A percentile compares a stretch with the other conserved stretches of the same genome.
Conservation (phyloP, 768 basidiomycete species). For the Boletus rubescentipes region DNA sequence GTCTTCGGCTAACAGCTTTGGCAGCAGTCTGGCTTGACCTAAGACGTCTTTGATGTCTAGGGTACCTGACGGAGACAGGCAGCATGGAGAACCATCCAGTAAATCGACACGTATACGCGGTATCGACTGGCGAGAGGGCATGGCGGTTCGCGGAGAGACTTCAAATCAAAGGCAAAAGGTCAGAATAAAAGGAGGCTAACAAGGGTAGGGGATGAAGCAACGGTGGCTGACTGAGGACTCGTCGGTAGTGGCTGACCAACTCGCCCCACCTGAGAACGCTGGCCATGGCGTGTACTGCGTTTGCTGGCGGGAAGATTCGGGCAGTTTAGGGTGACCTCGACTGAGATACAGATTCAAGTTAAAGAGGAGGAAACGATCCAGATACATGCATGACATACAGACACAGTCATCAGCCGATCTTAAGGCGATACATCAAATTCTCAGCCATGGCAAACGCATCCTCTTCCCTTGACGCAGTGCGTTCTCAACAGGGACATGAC, state of each 20-base stretch:
- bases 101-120: constrained; percentile 25
- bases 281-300: background rate
- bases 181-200: constrained; percentile 9
- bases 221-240: constrained; percentile 19
- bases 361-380: constrained; percentile 8
- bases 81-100: constrained; percentile 11
- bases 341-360: constrained; percentile 11
- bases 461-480: constrained; percentile 28
- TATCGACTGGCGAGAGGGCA: constrained; percentile 16
- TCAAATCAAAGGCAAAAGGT: constrained; percentile 5
- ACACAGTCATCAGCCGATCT: constrained; percentile 5
- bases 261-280: background rate
- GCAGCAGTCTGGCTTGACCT: constrained; percentile 8
- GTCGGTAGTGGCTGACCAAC: constrained; percentile 23
- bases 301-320: background rate
- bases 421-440: constrained; percentile 23
- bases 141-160: constrained; percentile 10
- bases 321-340: background rate
- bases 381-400: constrained; percentile 26
- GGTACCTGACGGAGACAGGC: constrained; percentile 23
- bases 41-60: constrained; percentile 28
- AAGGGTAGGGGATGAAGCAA: background rate
- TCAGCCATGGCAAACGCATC: constrained; percentile 32
- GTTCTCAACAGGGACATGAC: constrained; percentile 22
- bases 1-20: constrained; percentile 24